Conservation (phyloP, 2,329 filamentous ascomycete species). For the Neobulgaria alba region DNA sequence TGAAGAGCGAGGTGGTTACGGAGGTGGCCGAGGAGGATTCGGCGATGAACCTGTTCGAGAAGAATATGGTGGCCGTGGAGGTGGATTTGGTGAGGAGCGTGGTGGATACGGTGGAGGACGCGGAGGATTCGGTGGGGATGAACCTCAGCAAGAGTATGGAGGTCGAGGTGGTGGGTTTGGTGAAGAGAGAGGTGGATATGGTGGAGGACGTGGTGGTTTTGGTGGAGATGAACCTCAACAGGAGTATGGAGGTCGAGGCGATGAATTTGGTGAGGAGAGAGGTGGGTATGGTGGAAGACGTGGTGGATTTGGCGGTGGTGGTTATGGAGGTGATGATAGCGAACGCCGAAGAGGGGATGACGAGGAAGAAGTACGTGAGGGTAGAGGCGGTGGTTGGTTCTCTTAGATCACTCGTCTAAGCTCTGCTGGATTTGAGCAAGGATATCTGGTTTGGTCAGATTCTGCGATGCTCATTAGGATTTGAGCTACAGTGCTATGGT, state of each 20-base stretch:
- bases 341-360: slow-evolving; percentile 7
- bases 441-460: no score
- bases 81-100: slow-evolving; percentile 11
- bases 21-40: slow-evolving; percentile 6
- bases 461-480: no score
- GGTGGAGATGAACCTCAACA: slow-evolving; percentile 3
- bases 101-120: slow-evolving; percentile 5
- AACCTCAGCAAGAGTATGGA: slow-evolving; percentile 13
- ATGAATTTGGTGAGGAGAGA: slow-evolving; percentile 6
- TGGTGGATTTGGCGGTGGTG: slow-evolving; percentile 6
- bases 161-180: slow-evolving; percentile 20
- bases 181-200: slow-evolving; percentile 21
- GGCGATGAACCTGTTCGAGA: slow-evolving; percentile 1
- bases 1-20: slow-evolving; percentile 1
- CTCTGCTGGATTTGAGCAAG: no score
- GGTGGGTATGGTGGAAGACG: slow-evolving; percentile 8
- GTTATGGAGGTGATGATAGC: slow-evolving; percentile 3
- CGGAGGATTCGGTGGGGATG: slow-evolving; percentile 7
- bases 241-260: slow-evolving; percentile 3
- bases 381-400: slow-evolving; percentile 14
- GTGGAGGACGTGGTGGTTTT: slow-evolving; percentile 7
- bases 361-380: slow-evolving; percentile 6
- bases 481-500: no score
- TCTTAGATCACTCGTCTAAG: slow-evolving; percentile 10
- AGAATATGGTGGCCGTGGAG: slow-evolving; percentile 13